Evolutionary conservation across 2,329 filamentous ascomycete genomes (phyloP).

Genomic region (Sporothrix brunneoviolacea): DNA sequence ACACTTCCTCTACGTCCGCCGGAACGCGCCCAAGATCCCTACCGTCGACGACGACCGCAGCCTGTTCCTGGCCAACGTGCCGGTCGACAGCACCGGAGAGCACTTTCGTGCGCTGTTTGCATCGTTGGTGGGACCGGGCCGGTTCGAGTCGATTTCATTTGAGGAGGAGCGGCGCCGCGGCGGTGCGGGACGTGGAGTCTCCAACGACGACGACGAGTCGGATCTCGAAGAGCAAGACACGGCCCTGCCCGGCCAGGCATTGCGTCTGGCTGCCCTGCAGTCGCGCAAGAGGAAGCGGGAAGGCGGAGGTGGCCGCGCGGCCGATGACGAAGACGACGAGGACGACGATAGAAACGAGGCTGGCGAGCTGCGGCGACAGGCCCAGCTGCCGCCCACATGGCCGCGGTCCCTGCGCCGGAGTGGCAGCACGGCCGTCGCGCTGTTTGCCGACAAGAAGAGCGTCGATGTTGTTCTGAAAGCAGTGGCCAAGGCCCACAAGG

Average conservation of each 20-base stretch:
- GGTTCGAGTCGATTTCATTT: constrained; percentile 73
- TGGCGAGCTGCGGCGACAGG: constrained; percentile 16
- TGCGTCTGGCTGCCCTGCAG: constrained; percentile 32
- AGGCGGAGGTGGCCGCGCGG: constrained; percentile 21
- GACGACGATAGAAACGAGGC: background rate
- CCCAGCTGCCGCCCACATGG: constrained; percentile 62
- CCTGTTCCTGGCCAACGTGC: constrained; percentile 86
- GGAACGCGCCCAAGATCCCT: constrained; percentile 72
- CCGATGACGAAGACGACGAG: background rate
- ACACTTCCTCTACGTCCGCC: constrained; percentile 83
- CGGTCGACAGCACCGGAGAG: constrained; percentile 70
- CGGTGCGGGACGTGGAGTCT: background rate
- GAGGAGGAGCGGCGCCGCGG: constrained; percentile 50
- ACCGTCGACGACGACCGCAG: constrained; percentile 68
- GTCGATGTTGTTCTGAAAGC: constrained; percentile 72
- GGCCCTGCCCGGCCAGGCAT: constrained; percentile 38
- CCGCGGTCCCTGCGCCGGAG: constrained; percentile 61
- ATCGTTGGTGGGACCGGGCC: constrained; percentile 65
- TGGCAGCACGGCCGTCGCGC: constrained; percentile 71
- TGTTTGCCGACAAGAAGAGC: constrained; percentile 77
- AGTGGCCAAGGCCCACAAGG: constrained; percentile 54
- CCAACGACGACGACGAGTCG: background rate
- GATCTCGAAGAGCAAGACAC: background rate
- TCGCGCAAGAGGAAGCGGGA: constrained; percentile 46
- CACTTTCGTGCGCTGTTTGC: constrained; percentile 73